Evolutionary conservation across 2,329 filamentous ascomycete species (phyloP), one percentile per base, ranked within the genome.

Genomic region (Pseudogymnoascus sp.): DNA sequence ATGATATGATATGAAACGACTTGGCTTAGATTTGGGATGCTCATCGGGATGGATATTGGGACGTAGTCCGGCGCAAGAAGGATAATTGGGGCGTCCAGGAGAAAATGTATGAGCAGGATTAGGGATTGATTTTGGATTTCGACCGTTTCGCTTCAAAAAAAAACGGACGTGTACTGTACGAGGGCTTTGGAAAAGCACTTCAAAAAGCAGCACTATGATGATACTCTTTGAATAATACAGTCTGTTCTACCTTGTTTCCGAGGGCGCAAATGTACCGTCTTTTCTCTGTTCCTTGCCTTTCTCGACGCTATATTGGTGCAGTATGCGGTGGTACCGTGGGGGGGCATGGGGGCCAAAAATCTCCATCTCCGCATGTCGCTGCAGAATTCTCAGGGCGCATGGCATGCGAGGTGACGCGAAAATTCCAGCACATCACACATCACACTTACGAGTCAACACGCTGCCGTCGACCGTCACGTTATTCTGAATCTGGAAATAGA

Each of bases 331-430:
- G 49, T 55, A 55, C 49, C 49, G 49, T 55, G 49, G 49, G 28
- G 39, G 49, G 6, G 2, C 49, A 55, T 55, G 28, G 28, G 25
- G 49, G 49, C 7, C 49, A 55, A 4, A 55, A 28, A 55, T 55
- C 49, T 55, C 49, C 49, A 22, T 16, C 49, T 55, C 49, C 49
- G 49, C 49, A 55, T 55, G 5, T 55, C 49, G 49, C 28, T 55
- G 49, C 49, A 55, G 49, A 55, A 55, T 55, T 55, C 49, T 55
- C 49, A 55, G n/a, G 49, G 49, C 49, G 49, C 49, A 55, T 55
- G 28, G 49, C 49, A 55, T 55, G 49, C 49, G 49, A 55, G 49
- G 49, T 35, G 49, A 55, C 49, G 49, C 28, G 49, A 55, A 55
- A 55, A 55, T 55, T 55, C 49, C 49, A 55, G 28, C 49, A 55